Conservation (phyloP, 805 yeast species). For the Wickerhamiella kazuoi region DNA sequence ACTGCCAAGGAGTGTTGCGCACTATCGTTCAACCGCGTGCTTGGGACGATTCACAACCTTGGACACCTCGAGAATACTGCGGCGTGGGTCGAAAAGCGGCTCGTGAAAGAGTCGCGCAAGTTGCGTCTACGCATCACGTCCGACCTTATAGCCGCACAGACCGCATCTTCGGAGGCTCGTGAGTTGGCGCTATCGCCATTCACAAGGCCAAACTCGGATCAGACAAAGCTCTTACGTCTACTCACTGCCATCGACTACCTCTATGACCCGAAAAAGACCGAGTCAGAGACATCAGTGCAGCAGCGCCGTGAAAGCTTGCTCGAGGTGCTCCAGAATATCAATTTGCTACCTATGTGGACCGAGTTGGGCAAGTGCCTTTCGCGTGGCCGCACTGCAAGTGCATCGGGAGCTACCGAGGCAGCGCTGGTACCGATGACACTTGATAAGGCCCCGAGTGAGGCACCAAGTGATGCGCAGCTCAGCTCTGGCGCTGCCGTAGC, state of each 20-base stretch:
- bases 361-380: conserved; percentile 57
- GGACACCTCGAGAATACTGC: conserved; percentile 31
- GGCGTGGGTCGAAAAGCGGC: conserved; percentile 1
- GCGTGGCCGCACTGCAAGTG: too few relatives aligned
- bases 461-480: too few relatives aligned
- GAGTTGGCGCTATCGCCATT: conserved; percentile 43
- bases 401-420: too few relatives aligned
- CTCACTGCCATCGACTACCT: conserved; percentile 77
- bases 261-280: conserved; percentile 28
- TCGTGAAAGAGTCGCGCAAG: conserved; percentile 3
- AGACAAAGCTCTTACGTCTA: conserved; percentile 70
- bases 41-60: conserved; percentile 64
- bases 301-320: conserved; percentile 13
- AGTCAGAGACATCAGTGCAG: conserved; percentile 9
- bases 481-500: too few relatives aligned
- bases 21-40: conserved; percentile 66
- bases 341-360: conserved; percentile 62
- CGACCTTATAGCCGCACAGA: not conserved
- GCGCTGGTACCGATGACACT: too few relatives aligned
- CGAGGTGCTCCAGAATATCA: conserved; percentile 33
- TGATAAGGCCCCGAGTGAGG: too few relatives aligned
- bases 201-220: conserved; percentile 67
- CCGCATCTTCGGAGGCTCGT: not conserved
- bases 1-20: conserved; percentile 73
- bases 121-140: conserved; percentile 1